Evolutionary conservation across 495 filamentous ascomycete genomes (phyloP).

Genomic region (Chaetomium fimeti): DNA sequence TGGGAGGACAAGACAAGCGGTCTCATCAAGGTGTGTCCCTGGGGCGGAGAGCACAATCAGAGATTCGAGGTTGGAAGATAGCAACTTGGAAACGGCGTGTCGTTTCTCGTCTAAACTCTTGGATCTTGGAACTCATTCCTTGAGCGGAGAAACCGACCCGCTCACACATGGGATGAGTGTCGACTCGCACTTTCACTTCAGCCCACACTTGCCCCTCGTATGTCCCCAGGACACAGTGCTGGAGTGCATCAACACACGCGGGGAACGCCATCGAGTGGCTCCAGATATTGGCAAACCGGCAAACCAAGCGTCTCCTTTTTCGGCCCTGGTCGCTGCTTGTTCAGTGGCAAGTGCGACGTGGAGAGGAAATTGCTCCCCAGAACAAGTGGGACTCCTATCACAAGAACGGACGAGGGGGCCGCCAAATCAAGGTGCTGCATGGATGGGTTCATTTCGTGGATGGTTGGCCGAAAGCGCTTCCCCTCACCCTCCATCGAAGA

Average conservation of each 20-base stretch:
- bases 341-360: constrained; percentile 14
- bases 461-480: constrained; percentile 19
- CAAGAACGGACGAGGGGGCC: background rate
- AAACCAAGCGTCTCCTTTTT: constrained; percentile 2
- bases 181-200: background rate
- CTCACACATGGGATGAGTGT: background rate
- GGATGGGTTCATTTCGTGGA: constrained; percentile 7
- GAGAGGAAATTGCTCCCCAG: constrained; percentile 2
- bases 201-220: too few relatives aligned
- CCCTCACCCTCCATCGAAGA: background rate
- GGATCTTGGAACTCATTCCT: background rate
- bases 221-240: background rate
- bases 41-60: too few relatives aligned
- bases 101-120: background rate
- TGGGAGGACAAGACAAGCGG: background rate
- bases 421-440: constrained; percentile 14
- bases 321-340: constrained; percentile 3
- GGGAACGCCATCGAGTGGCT: background rate
- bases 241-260: background rate
- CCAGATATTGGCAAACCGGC: background rate
- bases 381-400: background rate
- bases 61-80: too few relatives aligned
- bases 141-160: background rate
- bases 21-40: background rate
- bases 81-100: background rate